Conservation (phyloP, 306 rosid genomes). For the Neltuma alba region DNA sequence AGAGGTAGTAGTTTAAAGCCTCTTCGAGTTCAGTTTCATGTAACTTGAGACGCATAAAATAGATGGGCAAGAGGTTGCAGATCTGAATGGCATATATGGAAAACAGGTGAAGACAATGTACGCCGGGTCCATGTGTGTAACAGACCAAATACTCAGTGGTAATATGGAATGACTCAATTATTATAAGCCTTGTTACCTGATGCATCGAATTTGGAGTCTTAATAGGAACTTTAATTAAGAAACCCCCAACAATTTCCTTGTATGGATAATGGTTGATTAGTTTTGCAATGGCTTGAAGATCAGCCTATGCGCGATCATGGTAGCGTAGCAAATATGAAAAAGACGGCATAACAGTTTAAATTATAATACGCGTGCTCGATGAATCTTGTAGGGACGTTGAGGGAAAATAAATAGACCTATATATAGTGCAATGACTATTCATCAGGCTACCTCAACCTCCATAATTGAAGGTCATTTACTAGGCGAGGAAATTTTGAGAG, state of each 20-base stretch:
- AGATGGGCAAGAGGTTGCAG: neutral
- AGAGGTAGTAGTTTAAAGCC: neutral
- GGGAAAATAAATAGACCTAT: neutral
- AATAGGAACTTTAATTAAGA: neutral
- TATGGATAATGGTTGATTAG: neutral
- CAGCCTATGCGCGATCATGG: conserved; percentile 5
- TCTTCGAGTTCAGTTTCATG: neutral
- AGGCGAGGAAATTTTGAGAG: neutral
- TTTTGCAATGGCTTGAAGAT: conserved; percentile 10
- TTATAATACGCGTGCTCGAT: conserved; percentile 37
- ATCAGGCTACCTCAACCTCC: conserved; percentile 32
- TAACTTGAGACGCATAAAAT: neutral
- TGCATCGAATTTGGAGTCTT: neutral
- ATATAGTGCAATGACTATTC: conserved; percentile 14
- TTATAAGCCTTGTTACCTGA: neutral
- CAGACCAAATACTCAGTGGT: neutral
- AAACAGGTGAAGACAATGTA: neutral
- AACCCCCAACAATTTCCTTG: neutral
- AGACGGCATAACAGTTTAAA: conserved; percentile 42
- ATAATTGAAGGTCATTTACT: conserved; percentile 32
- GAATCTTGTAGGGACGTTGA: conserved; percentile 6
- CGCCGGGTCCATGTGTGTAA: neutral
- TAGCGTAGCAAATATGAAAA: conserved; percentile 49
- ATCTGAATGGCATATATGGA: conserved; percentile 8
- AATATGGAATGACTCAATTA: neutral